phyloP scores from a whole-genome alignment of 495 filamentous ascomycete genomes.

The Aspergillus conjunctus region DNA sequence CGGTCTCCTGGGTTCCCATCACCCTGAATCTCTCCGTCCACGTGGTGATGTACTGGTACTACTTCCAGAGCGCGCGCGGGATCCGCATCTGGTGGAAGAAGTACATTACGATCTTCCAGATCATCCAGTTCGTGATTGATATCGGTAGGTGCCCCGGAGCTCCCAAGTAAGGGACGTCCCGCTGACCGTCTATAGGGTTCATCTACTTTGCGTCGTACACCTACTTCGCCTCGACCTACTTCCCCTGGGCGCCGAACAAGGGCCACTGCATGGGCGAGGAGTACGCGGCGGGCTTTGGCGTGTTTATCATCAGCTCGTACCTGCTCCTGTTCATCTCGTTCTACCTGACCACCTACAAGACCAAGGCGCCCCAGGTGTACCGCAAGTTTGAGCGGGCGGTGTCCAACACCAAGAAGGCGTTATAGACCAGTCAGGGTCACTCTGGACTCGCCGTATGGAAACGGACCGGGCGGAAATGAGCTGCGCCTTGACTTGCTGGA shows the following conservation, averaged over 20 bases:
- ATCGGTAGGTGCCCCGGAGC: constrained; percentile 47
- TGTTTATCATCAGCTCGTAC: constrained; percentile 87
- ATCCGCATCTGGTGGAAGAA: constrained; percentile 61
- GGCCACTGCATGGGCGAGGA: constrained; percentile 92
- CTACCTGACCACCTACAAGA: constrained; percentile 19
- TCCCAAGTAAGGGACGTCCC: no score
- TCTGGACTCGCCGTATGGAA: no score
- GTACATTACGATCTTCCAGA: constrained; percentile 57
- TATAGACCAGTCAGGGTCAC: no score
- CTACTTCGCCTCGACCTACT: constrained; percentile 91
- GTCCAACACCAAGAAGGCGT: not conserved
- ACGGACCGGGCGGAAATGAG: no score
- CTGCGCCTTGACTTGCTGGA: no score
- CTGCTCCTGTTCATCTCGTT: constrained; percentile 83
- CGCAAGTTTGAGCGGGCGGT: constrained; percentile 1
- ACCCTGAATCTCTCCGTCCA: constrained; percentile 68
- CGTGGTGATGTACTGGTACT: constrained; percentile 71
- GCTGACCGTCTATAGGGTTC: constrained; percentile 58
- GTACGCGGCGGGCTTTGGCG: constrained; percentile 89
- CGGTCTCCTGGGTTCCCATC: constrained; percentile 70
- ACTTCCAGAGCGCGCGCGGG: constrained; percentile 59
- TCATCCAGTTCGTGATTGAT: constrained; percentile 57
- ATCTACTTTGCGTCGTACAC: constrained; percentile 87
- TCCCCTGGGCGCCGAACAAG: constrained; percentile 72
- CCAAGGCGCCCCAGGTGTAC: constrained; percentile 6